phyloP scores from a whole-genome alignment of 768 basidiomycete genomes.

The Kwoniella newhampshirensis region DNA sequence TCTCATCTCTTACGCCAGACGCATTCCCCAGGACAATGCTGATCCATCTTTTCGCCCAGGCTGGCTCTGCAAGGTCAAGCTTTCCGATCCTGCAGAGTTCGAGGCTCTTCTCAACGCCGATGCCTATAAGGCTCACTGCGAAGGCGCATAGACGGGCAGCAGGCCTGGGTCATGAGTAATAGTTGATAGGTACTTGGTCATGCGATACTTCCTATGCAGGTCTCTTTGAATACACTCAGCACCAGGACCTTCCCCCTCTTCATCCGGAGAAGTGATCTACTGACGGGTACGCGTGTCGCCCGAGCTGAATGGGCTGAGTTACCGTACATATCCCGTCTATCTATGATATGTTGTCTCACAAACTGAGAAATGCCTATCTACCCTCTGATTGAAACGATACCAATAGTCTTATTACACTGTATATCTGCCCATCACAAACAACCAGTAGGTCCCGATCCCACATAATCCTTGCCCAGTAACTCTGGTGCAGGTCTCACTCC shows the following conservation, averaged over 20 bases:
- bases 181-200: too few relatives aligned
- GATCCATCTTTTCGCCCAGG: slow-evolving; percentile 58
- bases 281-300: too few relatives aligned
- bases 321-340: too few relatives aligned
- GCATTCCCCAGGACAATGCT: not conserved
- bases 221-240: too few relatives aligned
- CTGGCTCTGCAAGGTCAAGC: slow-evolving; percentile 92
- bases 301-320: too few relatives aligned
- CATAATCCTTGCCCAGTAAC: slow-evolving; percentile 44
- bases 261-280: too few relatives aligned
- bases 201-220: too few relatives aligned
- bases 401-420: not conserved
- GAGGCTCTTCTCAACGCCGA: slow-evolving; percentile 70
- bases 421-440: slow-evolving; percentile 29
- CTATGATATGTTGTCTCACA: too few relatives aligned
- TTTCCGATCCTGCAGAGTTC: slow-evolving; percentile 76
- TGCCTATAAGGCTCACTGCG: slow-evolving; percentile 68
- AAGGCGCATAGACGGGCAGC: slow-evolving; percentile 50
- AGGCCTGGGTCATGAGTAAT: too few relatives aligned
- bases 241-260: too few relatives aligned
- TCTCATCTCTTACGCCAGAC: not conserved
- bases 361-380: not conserved
- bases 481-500: slow-evolving; percentile 49
- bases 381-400: slow-evolving; percentile 8
- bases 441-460: slow-evolving; percentile 42